Evolutionary conservation across 148 eudicot genomes (phyloP).

Genomic region (Dysphania ambrosioides): DNA sequence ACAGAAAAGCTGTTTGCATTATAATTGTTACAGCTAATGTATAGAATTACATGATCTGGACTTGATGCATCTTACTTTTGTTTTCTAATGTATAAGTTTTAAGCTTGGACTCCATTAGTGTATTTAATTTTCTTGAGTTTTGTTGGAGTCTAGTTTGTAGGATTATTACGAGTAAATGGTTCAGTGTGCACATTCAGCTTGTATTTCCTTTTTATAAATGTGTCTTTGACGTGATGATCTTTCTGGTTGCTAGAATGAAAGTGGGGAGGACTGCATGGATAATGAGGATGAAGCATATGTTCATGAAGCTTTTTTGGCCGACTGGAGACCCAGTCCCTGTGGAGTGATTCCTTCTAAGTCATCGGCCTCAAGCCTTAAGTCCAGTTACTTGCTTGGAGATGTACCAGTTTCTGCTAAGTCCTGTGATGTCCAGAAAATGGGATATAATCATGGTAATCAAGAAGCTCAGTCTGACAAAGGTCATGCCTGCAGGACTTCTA

Average conservation of each 20-base stretch:
- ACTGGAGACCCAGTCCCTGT: constrained; percentile 66
- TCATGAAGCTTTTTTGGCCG: constrained; percentile 93
- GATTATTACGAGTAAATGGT: neutral
- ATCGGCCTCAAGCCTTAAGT: constrained; percentile 22
- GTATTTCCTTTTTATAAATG: neutral
- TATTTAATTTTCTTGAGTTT: neutral
- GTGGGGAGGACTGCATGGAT: constrained; percentile 57
- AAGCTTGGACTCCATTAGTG: neutral
- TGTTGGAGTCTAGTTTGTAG: neutral
- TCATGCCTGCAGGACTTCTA: constrained; percentile 21
- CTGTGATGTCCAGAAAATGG: constrained; percentile 25
- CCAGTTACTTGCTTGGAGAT: constrained; percentile 21
- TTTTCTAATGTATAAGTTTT: neutral
- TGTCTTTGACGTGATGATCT: constrained; percentile 29
- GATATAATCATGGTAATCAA: constrained; percentile 28
- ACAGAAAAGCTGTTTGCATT: neutral
- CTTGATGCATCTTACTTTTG: neutral
- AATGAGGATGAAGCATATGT: constrained; percentile 78
- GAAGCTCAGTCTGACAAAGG: constrained; percentile 29
- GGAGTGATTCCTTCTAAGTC: constrained; percentile 25
- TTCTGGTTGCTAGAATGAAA: constrained; percentile 48
- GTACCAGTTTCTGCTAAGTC: constrained; percentile 26
- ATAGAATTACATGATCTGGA: neutral
- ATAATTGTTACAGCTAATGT: neutral
- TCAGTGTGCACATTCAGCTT: neutral